These are phyloP conservation scores for Luzula sylvatica DNA, from an alignment of 176 grass and related monocot species.

Conservation along the genomic window DNA sequence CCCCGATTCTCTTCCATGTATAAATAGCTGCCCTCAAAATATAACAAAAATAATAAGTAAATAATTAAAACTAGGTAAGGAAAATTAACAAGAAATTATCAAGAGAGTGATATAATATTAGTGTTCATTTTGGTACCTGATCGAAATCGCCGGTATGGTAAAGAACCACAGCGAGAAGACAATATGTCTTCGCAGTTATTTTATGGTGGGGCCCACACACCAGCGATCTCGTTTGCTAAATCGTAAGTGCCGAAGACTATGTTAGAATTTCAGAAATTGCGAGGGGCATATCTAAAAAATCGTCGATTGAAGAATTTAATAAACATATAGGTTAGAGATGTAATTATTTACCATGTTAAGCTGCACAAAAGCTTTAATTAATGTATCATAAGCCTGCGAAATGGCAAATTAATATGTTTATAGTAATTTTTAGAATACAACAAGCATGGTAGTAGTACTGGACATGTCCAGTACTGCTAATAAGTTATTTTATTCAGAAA, in stretches of 20 bases:
- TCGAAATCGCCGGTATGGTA: slow-evolving; percentile 99
- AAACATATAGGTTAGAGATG: slow-evolving; percentile 7
- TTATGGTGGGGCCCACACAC: slow-evolving; percentile 91
- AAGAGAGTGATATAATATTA: neutral
- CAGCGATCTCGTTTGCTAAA: slow-evolving; percentile 48
- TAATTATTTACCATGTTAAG: slow-evolving; percentile 62
- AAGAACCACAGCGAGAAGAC: slow-evolving; percentile 95
- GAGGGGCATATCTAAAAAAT: slow-evolving; percentile 53
- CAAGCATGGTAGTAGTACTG: too few species aligned
- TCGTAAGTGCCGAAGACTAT: slow-evolving; percentile 64
- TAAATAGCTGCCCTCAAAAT: slow-evolving; percentile 78
- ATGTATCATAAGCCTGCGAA: slow-evolving; percentile 48
- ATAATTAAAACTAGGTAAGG: slow-evolving; percentile 2
- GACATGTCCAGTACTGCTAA: too few species aligned
- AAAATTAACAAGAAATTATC: neutral
- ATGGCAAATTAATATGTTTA: slow-evolving; percentile 3
- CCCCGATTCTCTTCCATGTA: slow-evolving; percentile 93
- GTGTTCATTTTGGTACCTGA: slow-evolving; percentile 41
- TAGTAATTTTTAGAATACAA: too few species aligned
- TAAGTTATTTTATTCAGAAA: neutral
- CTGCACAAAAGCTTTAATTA: slow-evolving; percentile 91
- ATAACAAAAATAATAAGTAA: slow-evolving; percentile 14
- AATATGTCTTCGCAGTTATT: slow-evolving; percentile 91
- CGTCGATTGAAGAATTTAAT: slow-evolving; percentile 30
- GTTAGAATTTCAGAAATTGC: slow-evolving; percentile 77